A percentile compares a stretch with the other conserved stretches of the same genome.
Evolutionary conservation across 148 eudicot genomes (phyloP).

Genomic region (Diospyros kaki): DNA sequence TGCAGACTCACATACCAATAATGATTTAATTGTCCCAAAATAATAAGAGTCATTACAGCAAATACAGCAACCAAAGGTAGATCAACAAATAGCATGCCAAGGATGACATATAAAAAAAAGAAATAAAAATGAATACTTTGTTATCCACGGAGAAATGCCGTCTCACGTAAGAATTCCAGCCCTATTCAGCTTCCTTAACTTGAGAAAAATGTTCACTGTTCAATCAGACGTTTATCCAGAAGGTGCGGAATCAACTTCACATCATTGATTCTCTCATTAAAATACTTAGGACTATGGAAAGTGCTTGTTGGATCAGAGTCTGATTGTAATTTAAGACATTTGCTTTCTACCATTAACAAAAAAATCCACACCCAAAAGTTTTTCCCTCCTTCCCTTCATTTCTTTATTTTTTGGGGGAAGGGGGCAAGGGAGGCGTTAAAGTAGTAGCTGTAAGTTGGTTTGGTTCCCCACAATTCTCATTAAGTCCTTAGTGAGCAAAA

Average conservation of each 20-base stretch:
- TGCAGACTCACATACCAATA: background rate
- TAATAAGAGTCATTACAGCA: background rate
- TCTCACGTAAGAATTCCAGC: background rate
- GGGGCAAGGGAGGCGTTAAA: background rate
- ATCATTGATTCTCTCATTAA: background rate
- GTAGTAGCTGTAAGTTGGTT: background rate
- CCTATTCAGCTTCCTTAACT: background rate
- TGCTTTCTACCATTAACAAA: background rate
- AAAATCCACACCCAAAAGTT: background rate
- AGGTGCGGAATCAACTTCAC: background rate
- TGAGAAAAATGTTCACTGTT: background rate
- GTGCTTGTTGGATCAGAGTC: background rate
- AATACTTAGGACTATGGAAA: background rate
- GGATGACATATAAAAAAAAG: no score
- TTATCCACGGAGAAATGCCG: background rate
- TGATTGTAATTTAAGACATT: background rate
- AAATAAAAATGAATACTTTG: background rate
- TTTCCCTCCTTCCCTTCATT: background rate
- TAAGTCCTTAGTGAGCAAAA: no score
- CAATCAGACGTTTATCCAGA: background rate
- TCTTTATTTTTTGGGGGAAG: no score
- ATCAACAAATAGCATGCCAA: background rate
- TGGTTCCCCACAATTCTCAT: no score
- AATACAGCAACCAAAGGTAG: background rate
- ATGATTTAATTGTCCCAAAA: background rate